Evolutionary conservation across 2,329 filamentous ascomycete species (phyloP).

Genomic region (Myriosclerotinia scirpicola): DNA sequence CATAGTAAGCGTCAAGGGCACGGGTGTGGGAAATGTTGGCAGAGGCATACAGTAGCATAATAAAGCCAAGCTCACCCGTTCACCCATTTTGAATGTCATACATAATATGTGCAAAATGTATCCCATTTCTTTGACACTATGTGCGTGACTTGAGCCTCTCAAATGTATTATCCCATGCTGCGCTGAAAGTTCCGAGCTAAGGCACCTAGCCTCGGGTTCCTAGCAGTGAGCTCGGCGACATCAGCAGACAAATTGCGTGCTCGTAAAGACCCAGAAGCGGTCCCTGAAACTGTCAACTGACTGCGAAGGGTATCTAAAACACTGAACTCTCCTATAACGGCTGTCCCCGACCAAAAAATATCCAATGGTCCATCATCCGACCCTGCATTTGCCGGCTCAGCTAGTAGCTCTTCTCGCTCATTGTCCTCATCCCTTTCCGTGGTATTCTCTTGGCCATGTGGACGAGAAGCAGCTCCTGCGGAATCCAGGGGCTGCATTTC

Average conservation of each 20-base stretch:
- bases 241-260: slow-evolving; percentile 37
- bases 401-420: slow-evolving; percentile 28
- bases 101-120: not conserved
- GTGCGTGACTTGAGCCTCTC: slow-evolving; percentile 17
- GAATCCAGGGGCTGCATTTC: slow-evolving; percentile 35
- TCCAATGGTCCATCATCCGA: slow-evolving; percentile 36
- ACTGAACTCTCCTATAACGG: slow-evolving; percentile 40
- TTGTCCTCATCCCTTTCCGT: slow-evolving; percentile 21
- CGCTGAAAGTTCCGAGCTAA: slow-evolving; percentile 34
- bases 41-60: slow-evolving; percentile 70
- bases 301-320: slow-evolving; percentile 38
- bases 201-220: slow-evolving; percentile 35
- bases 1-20: slow-evolving; percentile 86
- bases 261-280: slow-evolving; percentile 35
- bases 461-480: slow-evolving; percentile 12
- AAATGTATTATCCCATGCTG: slow-evolving; percentile 27
- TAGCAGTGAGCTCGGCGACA: slow-evolving; percentile 31
- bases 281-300: slow-evolving; percentile 39
- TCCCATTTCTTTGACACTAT: not conserved
- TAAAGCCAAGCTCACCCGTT: slow-evolving; percentile 7
- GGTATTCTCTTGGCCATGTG: not conserved
- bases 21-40: slow-evolving; percentile 91
- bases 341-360: slow-evolving; percentile 40
- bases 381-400: slow-evolving; percentile 30
- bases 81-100: not conserved